Evolutionary conservation across 805 yeast genomes (phyloP).

Genomic region (Wickerhamiella cacticola): DNA sequence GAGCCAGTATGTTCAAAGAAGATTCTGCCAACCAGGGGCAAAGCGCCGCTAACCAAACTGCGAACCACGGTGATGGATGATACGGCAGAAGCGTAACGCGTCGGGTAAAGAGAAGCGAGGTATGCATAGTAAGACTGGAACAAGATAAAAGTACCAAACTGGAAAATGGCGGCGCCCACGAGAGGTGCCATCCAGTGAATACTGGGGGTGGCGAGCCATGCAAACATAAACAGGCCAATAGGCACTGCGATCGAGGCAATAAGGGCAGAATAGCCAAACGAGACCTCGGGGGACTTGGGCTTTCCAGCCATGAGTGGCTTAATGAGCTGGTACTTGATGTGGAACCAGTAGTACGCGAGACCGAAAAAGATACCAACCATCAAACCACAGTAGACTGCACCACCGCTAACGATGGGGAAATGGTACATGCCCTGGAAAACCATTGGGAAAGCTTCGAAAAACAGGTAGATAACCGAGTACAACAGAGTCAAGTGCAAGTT

Average conservation of each 20-base stretch:
- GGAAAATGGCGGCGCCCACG: slow-evolving; percentile 34
- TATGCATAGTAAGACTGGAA: slow-evolving; percentile 45
- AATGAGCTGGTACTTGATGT: slow-evolving; percentile 8
- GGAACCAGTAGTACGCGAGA: slow-evolving; percentile 15
- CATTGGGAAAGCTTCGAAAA: slow-evolving; percentile 53
- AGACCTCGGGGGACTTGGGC: slow-evolving; percentile 14
- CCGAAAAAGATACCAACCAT: slow-evolving; percentile 37
- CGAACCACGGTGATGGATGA: slow-evolving; percentile 51
- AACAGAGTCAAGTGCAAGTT: slow-evolving; percentile 41
- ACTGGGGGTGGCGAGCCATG: slow-evolving; percentile 43
- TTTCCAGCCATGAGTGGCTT: background rate
- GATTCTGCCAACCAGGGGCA: slow-evolving; percentile 52
- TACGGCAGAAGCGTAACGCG: slow-evolving; percentile 31
- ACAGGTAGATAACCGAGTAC: slow-evolving; percentile 43
- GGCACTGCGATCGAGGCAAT: slow-evolving; percentile 37
- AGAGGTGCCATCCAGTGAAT: slow-evolving; percentile 45
- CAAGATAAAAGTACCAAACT: slow-evolving; percentile 33
- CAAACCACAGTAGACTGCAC: slow-evolving; percentile 38
- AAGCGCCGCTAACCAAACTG: slow-evolving; percentile 45
- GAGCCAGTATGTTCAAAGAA: slow-evolving; percentile 36
- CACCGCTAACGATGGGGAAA: slow-evolving; percentile 39
- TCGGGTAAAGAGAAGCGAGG: slow-evolving; percentile 1
- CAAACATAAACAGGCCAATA: slow-evolving; percentile 45
- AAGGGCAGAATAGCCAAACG: slow-evolving; percentile 28
- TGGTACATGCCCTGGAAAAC: slow-evolving; percentile 36